Evolutionary conservation across 768 basidiomycete species (phyloP).

Genomic region (Leucogyrophana mollusca): DNA sequence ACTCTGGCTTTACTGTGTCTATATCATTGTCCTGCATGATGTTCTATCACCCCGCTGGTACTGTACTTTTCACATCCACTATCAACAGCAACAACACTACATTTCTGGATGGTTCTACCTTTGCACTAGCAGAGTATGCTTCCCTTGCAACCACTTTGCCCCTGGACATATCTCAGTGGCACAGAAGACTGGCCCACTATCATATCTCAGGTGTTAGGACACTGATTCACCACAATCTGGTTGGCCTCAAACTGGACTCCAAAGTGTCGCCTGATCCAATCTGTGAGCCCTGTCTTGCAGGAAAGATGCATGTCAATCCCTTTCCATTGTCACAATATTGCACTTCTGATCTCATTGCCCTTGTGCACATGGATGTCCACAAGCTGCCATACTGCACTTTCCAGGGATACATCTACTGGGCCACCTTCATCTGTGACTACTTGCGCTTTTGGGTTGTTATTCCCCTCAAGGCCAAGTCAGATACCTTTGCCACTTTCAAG

Average conservation of each 20-base stretch:
- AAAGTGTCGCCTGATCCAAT: slow-evolving; percentile 13
- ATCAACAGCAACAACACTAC: slow-evolving; percentile 15
- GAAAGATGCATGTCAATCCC: too few species aligned
- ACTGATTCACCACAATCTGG: slow-evolving; percentile 9
- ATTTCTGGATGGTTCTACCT: slow-evolving; percentile 16
- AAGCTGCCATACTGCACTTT: too few species aligned
- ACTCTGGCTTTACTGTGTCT: slow-evolving; percentile 4
- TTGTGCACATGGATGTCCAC: too few species aligned
- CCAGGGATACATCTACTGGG: too few species aligned
- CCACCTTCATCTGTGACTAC: too few species aligned
- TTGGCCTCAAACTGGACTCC: slow-evolving; percentile 10
- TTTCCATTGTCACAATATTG: slow-evolving; percentile 12
- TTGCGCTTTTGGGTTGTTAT: too few species aligned
- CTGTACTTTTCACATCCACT: slow-evolving; percentile 8
- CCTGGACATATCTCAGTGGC: slow-evolving; percentile 12
- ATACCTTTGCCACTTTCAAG: slow-evolving; percentile 23
- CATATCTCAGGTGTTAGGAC: slow-evolving; percentile 7
- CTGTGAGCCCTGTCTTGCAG: slow-evolving; percentile 17
- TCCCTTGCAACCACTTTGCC: not conserved
- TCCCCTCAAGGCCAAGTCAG: slow-evolving; percentile 18
- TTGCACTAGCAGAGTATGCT: not conserved
- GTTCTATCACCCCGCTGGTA: not conserved
- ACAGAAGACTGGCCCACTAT: slow-evolving; percentile 20
- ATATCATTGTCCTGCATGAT: slow-evolving; percentile 3
- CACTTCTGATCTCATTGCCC: slow-evolving; percentile 11